Base-by-base conservation (phyloP, 306 rosid genomes). In the Carpinus fangiana region DNA sequence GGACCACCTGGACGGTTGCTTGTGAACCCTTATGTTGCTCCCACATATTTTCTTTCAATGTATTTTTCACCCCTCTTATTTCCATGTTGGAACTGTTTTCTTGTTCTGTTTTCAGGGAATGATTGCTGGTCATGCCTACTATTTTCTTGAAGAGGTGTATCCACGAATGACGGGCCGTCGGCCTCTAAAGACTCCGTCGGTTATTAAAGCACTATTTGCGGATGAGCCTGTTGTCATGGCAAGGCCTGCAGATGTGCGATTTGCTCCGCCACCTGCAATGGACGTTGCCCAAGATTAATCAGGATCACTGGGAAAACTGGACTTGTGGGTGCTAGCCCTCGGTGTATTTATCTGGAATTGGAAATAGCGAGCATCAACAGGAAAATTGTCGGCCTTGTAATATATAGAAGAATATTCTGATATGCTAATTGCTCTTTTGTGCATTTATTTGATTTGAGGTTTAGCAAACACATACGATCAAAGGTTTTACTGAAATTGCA, bases 41-140 rank as follows among this genome's bases (percentile, higher is more conserved):
- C 5, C 51, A 8, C 73, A n/a, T 48, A 47, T 52, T 28, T 17
- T 48, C 23, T 43, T 72, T 68, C 8, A 9, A 23, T 43, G 20
- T 26, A 43, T 72, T 23, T 23, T 23, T 7, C 73, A 79, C 78
- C 45, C 69, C 80, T 79, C 4, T 60, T 7, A 0, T 26, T 23
- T 56, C 31, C 14, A 12, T n/a, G 54, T 6, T 4, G 56, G 48
- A 34, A 60, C n/a, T 14, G 36, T 57, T 57, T 17, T 64, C 8
- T 23, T 4, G 38, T 48, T 51, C 7, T 81, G 23, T 34, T 59
- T 81, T 55, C 92, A 95, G 98, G 98, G 98, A 81, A 90, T 92
- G 98, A 90, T 91, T 86, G 97, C 98, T 55, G 98, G 98, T 2
- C 98, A 95, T 82, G 98, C 98, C 18, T 95, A 95, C 78, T 95